Conservation (phyloP, 2,329 filamentous ascomycete species). For the Parasarocladium wereldwijsianum region DNA sequence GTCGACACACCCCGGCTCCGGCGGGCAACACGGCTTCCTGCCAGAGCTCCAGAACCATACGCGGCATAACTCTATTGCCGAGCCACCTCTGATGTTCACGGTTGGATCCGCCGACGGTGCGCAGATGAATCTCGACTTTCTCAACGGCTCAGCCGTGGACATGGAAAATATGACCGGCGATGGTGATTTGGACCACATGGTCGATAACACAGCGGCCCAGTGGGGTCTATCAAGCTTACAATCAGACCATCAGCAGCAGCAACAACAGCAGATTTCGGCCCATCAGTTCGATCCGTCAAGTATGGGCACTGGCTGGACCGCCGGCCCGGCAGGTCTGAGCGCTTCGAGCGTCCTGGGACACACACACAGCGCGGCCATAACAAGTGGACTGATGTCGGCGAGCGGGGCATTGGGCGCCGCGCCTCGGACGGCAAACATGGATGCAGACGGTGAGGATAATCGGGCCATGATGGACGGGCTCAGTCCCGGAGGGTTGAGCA, state of each 20-base stretch:
- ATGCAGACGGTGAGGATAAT: constrained; percentile 2
- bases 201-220: constrained; percentile 10
- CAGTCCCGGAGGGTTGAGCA: constrained; percentile 17
- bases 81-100: constrained; percentile 12
- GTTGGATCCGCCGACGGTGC: constrained; percentile 9
- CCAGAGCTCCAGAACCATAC: constrained; percentile 5
- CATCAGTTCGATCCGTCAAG: constrained; percentile 10
- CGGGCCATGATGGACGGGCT: constrained; percentile 8
- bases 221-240: constrained; percentile 15
- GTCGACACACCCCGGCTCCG: constrained; percentile 8
- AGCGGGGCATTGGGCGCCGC: constrained; percentile 6
- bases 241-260: constrained; percentile 4
- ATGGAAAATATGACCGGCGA: constrained; percentile 9
- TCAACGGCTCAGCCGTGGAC: constrained; percentile 14
- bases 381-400: constrained; percentile 12
- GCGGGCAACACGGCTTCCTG: constrained; percentile 7
- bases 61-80: constrained; percentile 10
- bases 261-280: constrained; percentile 3
- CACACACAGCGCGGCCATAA: constrained; percentile 13
- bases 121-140: constrained; percentile 15
- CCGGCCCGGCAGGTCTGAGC: constrained; percentile 14
- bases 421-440: constrained; percentile 5
- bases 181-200: constrained; percentile 13
- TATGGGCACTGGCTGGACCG: constrained; percentile 12
- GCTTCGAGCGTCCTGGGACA: constrained; percentile 14